These are phyloP conservation scores for Saccharomyces hybrid DNA, from an alignment of 1,139 yeast genomes.

Conservation along the genomic window DNA sequence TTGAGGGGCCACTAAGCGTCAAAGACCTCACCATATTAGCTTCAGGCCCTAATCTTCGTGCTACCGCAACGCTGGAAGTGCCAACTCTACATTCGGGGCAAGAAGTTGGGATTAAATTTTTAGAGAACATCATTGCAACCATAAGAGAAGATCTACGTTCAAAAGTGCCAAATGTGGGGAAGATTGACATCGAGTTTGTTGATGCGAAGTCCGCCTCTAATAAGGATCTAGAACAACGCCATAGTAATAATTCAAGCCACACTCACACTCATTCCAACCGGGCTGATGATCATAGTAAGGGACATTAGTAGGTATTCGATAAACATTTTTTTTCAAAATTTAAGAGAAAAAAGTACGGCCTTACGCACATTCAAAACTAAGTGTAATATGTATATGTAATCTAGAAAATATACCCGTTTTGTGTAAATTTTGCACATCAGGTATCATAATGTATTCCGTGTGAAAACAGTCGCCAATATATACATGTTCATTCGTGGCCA, in stretches of 20 bases:
- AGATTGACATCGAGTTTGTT: constrained; percentile 30
- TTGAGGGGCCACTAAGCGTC: neutral
- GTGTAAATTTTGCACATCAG: too few species aligned
- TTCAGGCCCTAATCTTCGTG: constrained; percentile 25
- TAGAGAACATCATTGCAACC: constrained; percentile 39
- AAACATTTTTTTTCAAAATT: constrained; percentile 4
- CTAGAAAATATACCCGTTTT: too few species aligned
- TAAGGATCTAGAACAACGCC: neutral
- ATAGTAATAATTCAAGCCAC: constrained; percentile 1
- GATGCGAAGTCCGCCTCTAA: constrained; percentile 22
- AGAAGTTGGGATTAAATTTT: constrained; percentile 38
- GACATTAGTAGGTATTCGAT: neutral
- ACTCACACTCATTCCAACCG: constrained; percentile 10
- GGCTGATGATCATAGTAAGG: constrained; percentile 6
- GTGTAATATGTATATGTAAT: neutral
- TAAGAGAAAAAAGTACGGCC: neutral
- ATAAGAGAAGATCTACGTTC: constrained; percentile 19
- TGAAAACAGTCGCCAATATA: neutral
- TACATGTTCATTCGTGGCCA: constrained; percentile 6
- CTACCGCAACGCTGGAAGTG: constrained; percentile 36
- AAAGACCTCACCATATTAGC: neutral
- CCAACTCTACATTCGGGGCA: constrained; percentile 41
- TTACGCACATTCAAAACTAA: neutral
- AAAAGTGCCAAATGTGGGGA: constrained; percentile 29
- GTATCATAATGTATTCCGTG: neutral